Conservation (phyloP, 2,329 filamentous ascomycete genomes). For the Harringtonia aguacate region DNA sequence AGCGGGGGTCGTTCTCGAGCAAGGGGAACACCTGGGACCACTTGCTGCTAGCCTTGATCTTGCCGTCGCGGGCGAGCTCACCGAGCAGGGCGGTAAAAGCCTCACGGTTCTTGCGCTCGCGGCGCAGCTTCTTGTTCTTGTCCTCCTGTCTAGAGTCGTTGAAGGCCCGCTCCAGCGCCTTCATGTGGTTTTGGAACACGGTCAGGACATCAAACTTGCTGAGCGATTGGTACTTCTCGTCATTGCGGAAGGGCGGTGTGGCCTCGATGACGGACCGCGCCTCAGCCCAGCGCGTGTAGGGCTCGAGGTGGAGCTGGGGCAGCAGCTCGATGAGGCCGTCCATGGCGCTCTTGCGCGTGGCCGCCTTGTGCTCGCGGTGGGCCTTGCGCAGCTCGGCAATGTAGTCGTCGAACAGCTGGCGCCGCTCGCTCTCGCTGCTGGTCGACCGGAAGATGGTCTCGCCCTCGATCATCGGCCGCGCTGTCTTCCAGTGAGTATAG, state of each 20-base stretch:
- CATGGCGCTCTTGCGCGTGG: conserved; percentile 68
- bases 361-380: conserved; percentile 64
- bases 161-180: conserved; percentile 77
- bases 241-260: conserved; percentile 65
- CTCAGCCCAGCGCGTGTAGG: conserved; percentile 90
- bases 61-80: conserved; percentile 63
- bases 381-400: conserved; percentile 71
- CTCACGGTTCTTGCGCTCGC: conserved; percentile 81
- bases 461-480: conserved; percentile 83
- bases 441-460: conserved; percentile 94
- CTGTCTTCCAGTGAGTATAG: conserved; percentile 95
- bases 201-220: conserved; percentile 84
- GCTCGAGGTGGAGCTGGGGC: conserved; percentile 71
- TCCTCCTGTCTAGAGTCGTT: conserved; percentile 85
- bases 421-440: conserved; percentile 75
- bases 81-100: conserved; percentile 63
- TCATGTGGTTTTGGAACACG: conserved; percentile 92
- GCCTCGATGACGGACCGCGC: conserved; percentile 73
- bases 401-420: conserved; percentile 90
- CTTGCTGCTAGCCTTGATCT: conserved; percentile 81
- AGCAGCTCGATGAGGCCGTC: conserved; percentile 72
- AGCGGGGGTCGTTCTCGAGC: conserved; percentile 73
- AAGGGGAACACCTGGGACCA: conserved; percentile 73
- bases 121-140: conserved; percentile 68
- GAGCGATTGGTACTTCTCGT: conserved; percentile 41